These are phyloP conservation scores for Geotrichum histeridarum DNA, from an alignment of 1,139 yeast genomes.

Conservation along the genomic window DNA sequence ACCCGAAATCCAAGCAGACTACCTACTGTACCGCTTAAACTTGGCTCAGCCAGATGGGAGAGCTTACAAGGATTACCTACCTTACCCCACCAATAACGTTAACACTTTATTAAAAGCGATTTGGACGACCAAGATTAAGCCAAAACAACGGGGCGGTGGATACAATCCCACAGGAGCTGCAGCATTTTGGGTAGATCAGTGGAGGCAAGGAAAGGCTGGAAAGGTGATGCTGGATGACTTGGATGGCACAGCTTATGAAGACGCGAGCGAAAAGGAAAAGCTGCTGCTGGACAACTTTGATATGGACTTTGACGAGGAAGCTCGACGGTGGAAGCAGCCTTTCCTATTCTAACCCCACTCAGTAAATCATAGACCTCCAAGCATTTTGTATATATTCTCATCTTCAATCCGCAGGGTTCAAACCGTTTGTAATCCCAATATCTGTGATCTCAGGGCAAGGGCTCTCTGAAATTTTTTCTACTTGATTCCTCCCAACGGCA, in stretches of 20 bases:
- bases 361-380: neutral
- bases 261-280: slow-evolving; percentile 25
- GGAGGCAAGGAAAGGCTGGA: slow-evolving; percentile 56
- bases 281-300: slow-evolving; percentile 26
- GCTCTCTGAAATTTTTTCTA: neutral
- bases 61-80: slow-evolving; percentile 40
- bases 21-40: slow-evolving; percentile 68
- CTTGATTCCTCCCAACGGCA: slow-evolving; percentile 6
- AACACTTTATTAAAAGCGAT: slow-evolving; percentile 55
- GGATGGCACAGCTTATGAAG: slow-evolving; percentile 26
- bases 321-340: slow-evolving; percentile 22
- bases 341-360: slow-evolving; percentile 7
- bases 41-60: slow-evolving; percentile 34
- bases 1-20: slow-evolving; percentile 84
- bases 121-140: slow-evolving; percentile 23
- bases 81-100: slow-evolving; percentile 72
- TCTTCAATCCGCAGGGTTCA: neutral
- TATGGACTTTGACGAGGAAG: slow-evolving; percentile 26
- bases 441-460: slow-evolving; percentile 9
- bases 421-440: neutral
- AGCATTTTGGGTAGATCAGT: slow-evolving; percentile 58
- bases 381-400: neutral
- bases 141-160: slow-evolving; percentile 35
- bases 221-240: slow-evolving; percentile 38
- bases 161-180: slow-evolving; percentile 63